Conservation (phyloP, 768 basidiomycete species). For the Daedaleopsis nitida region DNA sequence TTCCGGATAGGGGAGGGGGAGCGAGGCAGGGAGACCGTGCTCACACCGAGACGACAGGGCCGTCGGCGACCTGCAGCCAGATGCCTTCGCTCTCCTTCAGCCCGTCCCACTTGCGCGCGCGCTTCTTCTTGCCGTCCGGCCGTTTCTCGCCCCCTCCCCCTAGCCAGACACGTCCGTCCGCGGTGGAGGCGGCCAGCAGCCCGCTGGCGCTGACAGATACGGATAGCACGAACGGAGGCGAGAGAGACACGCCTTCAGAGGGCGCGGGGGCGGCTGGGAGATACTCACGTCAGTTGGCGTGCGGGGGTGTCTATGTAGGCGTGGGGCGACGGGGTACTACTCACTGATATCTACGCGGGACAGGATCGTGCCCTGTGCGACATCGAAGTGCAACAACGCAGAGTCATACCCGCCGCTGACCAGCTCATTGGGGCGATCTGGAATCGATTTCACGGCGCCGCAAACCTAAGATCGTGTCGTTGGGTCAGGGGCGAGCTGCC, state of each 20-base stretch:
- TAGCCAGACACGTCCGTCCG: conserved; percentile 73
- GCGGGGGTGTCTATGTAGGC: conserved; percentile 31
- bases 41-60: conserved; percentile 74
- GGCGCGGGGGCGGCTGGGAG: conserved; percentile 34
- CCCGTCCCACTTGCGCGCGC: conserved; percentile 73
- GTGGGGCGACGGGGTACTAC: conserved; percentile 15
- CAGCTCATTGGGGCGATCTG: conserved; percentile 67
- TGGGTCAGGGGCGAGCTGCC: background rate
- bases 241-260: conserved; percentile 55
- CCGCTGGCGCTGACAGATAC: conserved; percentile 60
- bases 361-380: conserved; percentile 52
- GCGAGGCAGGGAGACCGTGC: conserved; percentile 21
- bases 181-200: conserved; percentile 68
- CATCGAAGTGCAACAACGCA: conserved; percentile 68
- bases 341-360: conserved; percentile 63
- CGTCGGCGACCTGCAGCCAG: conserved; percentile 59
- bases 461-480: conserved; percentile 55
- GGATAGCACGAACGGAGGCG: conserved; percentile 76
- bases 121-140: conserved; percentile 41
- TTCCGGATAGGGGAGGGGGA: too few species aligned
- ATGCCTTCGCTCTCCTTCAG: conserved; percentile 49
- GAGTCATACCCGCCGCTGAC: conserved; percentile 81
- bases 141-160: conserved; percentile 68
- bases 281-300: background rate
- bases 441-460: conserved; percentile 69